Conservation (phyloP, 1,284 basidiomycete species). For the Leccinum pachyderme region DNA sequence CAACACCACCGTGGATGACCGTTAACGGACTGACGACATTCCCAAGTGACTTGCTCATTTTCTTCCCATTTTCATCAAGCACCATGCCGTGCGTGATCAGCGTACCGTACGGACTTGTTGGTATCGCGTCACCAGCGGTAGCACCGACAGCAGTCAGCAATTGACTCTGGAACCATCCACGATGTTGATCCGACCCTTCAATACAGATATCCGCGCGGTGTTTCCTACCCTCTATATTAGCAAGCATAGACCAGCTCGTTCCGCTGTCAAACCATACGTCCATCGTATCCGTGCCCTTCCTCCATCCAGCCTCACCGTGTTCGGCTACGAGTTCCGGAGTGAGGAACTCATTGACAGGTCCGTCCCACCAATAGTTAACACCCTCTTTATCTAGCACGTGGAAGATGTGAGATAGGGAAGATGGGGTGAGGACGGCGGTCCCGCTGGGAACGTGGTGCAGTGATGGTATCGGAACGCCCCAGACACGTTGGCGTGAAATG, state of each 20-base stretch:
- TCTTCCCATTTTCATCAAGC: constrained; percentile 86
- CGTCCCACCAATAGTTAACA: constrained; percentile 89
- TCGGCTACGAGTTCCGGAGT: constrained; percentile 53
- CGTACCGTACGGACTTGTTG: constrained; percentile 70
- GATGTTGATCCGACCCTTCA: constrained; percentile 97
- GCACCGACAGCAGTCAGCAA: constrained; percentile 80
- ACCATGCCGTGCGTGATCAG: constrained; percentile 98
- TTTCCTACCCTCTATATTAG: constrained; percentile 29
- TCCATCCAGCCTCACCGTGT: constrained; percentile 50
- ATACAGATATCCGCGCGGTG: constrained; percentile 84
- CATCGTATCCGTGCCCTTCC: constrained; percentile 90
- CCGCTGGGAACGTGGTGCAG: constrained; percentile 71
- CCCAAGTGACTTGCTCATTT: constrained; percentile 98
- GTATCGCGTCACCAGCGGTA: constrained; percentile 31
- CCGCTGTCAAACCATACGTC: constrained; percentile 99
- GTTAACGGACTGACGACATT: constrained; percentile 88
- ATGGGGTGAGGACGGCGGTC: constrained; percentile 63
- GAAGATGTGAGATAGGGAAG: constrained; percentile 79
- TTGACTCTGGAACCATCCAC: constrained; percentile 99
- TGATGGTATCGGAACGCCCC: constrained; percentile 97
- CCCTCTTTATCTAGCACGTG: constrained; percentile 72
- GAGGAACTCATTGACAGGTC: constrained; percentile 81
- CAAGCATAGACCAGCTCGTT: constrained; percentile 87
- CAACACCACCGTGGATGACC: constrained; percentile 78
- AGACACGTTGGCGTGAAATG: constrained; percentile 95